Conservation (phyloP, 768 basidiomycete genomes). For the Suillus plorans region DNA sequence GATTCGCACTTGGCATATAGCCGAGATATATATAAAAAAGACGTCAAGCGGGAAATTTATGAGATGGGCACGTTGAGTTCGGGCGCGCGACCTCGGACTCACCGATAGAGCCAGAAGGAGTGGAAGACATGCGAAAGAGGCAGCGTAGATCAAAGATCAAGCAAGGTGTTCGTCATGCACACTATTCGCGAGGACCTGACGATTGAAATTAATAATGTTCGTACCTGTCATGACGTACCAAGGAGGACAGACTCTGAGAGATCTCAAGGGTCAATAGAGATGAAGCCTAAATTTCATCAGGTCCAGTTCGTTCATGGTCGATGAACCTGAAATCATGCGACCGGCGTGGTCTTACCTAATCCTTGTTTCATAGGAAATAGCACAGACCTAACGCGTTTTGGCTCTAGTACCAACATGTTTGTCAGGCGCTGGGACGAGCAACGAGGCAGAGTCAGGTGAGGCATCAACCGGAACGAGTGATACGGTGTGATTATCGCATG, state of each 20-base stretch:
- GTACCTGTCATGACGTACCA: slow-evolving; percentile 31
- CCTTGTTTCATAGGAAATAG: neutral
- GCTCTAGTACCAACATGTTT: neutral
- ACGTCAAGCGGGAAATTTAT: slow-evolving; percentile 11
- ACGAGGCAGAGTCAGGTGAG: slow-evolving; percentile 7
- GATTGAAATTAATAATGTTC: slow-evolving; percentile 13
- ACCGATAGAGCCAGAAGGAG: slow-evolving; percentile 10
- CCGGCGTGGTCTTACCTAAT: slow-evolving; percentile 3
- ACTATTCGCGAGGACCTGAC: slow-evolving; percentile 9
- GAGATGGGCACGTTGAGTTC: slow-evolving; percentile 16
- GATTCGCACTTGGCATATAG: slow-evolving; percentile 15
- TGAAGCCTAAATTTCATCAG: slow-evolving; percentile 23
- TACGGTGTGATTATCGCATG: slow-evolving; percentile 1
- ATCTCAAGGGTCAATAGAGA: slow-evolving; percentile 14
- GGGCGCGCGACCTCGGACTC: slow-evolving; percentile 13
- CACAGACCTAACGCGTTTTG: neutral
- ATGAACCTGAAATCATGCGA: slow-evolving; percentile 11
- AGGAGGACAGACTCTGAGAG: slow-evolving; percentile 7
- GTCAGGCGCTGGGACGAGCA: neutral
- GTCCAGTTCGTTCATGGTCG: slow-evolving; percentile 11
- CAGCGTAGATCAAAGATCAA: slow-evolving; percentile 14
- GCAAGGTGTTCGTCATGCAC: slow-evolving; percentile 14
- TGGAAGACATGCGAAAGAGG: slow-evolving; percentile 18
- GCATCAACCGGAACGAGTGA: neutral
- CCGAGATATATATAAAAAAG: slow-evolving; percentile 18